Base-by-base conservation (phyloP, 1,139 yeast genomes). In the Taphrina populina region DNA sequence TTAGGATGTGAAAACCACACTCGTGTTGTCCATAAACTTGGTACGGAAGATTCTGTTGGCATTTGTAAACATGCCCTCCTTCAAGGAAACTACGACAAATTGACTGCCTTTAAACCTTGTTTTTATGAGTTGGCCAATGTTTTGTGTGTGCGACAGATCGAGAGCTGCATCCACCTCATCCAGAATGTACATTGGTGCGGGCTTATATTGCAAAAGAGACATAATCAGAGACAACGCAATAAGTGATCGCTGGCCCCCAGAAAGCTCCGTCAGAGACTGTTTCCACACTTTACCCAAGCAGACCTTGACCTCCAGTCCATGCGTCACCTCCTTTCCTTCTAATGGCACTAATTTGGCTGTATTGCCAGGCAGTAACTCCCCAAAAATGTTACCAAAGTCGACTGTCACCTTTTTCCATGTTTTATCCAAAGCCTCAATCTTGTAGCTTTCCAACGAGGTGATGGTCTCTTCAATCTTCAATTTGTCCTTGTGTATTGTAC, bases 161-260 rank as follows among this genome's bases (percentile, higher is more conserved):
- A 94, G 77, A 0, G 99, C 99, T 1, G 99, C 98, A 71, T 92
- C 98, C 34, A 92, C 96, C 71, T 92, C 98, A 71, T 92, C 98
- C 59, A 92, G 74, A 64, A 92, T 90, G 68, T 92, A 92, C 95
- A 92, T 87, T 8, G 98, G 98, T 0, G 98, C 97, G 1, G 98
- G 98, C 68, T 88, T 88, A 74, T 87, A 90, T 69, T 90, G 95
- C 57, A 92, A 74, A 60, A 92, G 73, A 0, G 97, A 96, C 56
- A 52, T 53, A 46, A 90, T 90, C 64, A 92, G 75, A 2, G 96
- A 86, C 52, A 92, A 73, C 0, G 97, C 97, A 63, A 90, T 86
- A 62, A 92, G 77, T 0, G 97, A 92, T 63, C 98, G 74, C 70
- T 94, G 99, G 27, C 99, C 99, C 58, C 99, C 99, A 13, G 96